Base-by-base conservation (phyloP, 1,284 basidiomycete genomes). In the Rugosomyces carneus region DNA sequence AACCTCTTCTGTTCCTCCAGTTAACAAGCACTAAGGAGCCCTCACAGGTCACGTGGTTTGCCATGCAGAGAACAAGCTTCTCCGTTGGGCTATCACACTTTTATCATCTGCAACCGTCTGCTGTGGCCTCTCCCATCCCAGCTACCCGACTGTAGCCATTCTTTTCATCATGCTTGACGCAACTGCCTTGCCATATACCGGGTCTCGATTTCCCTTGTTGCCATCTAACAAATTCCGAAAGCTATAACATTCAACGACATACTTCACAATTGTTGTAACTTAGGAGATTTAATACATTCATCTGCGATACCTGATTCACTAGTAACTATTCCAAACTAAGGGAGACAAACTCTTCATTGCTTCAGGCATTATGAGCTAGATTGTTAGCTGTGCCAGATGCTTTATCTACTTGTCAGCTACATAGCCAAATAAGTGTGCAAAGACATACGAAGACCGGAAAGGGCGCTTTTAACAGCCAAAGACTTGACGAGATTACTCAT, bases 71-170 rank as follows among this genome's bases (percentile, higher is more conserved):
- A 48, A 48, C 45, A 42, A 41, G 47, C 44, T 48, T 50, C 39
- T 47, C 42, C 26, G 38, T 42, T 51, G 29, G 16, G 37, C 52
- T 47, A 47, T 37, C 41, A 21, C 37, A 44, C 37, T 19, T 40
- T 39, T 37, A 32, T 27, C 43, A 15, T 35, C 43, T 16, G 20
- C 41, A 20, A 3, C 39, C 21, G 41, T 26, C 39, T 19, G 32
- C 37, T 21, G 35, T 38, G 34, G 27, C 34, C 45, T 52, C 36
- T 49, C 50, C 44, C 50, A 47, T 49, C 50, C 48, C 49, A 49
- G 53, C 51, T 54, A 54, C 51, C 64, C 59, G 62, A 61, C 60
- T 68, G 65, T 68, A 67, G 61, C 41, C 49, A 46, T 58, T 53
- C 52, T 44, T 49, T 42, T 48, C 21, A 37, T 49, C 43, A 48